These are phyloP conservation scores for Piromyces sp. DNA, from an alignment of 192 early-diverging fungal genomes.

Conservation along the genomic window DNA sequence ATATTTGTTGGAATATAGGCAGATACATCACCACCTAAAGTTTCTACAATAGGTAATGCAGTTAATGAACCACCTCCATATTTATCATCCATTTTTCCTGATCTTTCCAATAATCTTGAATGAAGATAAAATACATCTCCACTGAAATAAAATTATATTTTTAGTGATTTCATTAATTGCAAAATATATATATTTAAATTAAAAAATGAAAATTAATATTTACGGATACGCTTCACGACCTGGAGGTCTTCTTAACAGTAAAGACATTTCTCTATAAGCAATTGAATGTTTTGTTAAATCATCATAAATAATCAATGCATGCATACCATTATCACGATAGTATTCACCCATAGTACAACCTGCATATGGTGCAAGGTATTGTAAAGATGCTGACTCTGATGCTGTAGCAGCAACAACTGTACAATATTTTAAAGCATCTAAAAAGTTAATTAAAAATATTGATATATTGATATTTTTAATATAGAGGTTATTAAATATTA, in stretches of 20 bases:
- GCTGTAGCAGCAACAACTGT: constrained; percentile 97
- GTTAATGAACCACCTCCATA: constrained; percentile 94
- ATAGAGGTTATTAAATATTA: too few species aligned
- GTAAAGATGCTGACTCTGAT: constrained; percentile 95
- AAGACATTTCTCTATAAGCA: constrained; percentile 99
- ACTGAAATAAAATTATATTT: too few species aligned
- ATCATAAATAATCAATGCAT: constrained; percentile 97
- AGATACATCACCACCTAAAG: constrained; percentile 99
- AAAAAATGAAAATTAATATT: constrained; percentile 1
- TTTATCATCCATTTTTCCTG: constrained; percentile 97
- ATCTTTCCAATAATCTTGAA: constrained; percentile 97
- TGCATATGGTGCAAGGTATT: constrained; percentile 97
- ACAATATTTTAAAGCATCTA: constrained; percentile 95
- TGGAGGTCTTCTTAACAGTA: constrained; percentile 96
- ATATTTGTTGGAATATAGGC: constrained; percentile 99
- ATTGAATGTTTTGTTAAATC: constrained; percentile 99
- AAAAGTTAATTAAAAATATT: neutral
- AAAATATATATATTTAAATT: neutral
- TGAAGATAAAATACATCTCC: constrained; percentile 99
- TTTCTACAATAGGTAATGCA: constrained; percentile 97
- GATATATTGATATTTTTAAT: too few species aligned
- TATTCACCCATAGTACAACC: constrained; percentile 96
- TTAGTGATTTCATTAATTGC: too few species aligned
- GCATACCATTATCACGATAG: constrained; percentile 98
- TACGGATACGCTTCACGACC: constrained; percentile 98